phyloP scores from a whole-genome alignment of 2,329 filamentous ascomycete genomes.

The Fusarium sp. region DNA sequence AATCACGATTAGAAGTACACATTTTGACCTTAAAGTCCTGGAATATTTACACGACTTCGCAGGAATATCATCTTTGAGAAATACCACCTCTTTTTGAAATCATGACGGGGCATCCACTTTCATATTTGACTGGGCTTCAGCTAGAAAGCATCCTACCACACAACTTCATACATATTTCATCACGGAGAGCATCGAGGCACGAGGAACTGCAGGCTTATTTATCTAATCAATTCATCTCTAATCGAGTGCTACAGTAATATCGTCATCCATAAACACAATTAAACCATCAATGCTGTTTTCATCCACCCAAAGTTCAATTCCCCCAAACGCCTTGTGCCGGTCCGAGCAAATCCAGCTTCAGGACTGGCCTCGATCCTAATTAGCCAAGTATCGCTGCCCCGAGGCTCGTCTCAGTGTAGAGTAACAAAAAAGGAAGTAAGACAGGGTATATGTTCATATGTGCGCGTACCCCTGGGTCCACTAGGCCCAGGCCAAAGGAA shows the following conservation, averaged over 20 bases:
- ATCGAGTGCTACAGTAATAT: slow-evolving; percentile 40
- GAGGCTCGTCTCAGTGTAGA: slow-evolving; percentile 43
- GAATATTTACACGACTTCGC: background rate
- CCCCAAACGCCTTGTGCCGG: slow-evolving; percentile 37
- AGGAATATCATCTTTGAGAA: background rate
- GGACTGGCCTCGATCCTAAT: slow-evolving; percentile 17
- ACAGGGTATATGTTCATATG: slow-evolving; percentile 42
- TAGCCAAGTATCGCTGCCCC: slow-evolving; percentile 35
- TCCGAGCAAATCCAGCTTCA: slow-evolving; percentile 34
- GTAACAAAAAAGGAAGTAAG: slow-evolving; percentile 35
- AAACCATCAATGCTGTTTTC: slow-evolving; percentile 43
- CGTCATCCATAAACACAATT: slow-evolving; percentile 42
- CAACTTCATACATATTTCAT: background rate
- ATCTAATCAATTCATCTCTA: slow-evolving; percentile 39
- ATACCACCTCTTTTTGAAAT: background rate
- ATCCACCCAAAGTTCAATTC: slow-evolving; percentile 31
- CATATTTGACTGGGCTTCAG: background rate
- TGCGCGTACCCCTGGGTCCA: slow-evolving; percentile 11
- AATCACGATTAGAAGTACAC: background rate
- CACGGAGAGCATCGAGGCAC: background rate
- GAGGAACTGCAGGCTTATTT: background rate
- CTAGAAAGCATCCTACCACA: background rate
- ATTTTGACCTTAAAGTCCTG: background rate
- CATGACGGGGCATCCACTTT: background rate
- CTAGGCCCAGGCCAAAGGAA: slow-evolving; percentile 8